These are phyloP conservation scores for Tetracladium setigerum DNA, from an alignment of 495 filamentous ascomycete genomes.

Conservation along the genomic window DNA sequence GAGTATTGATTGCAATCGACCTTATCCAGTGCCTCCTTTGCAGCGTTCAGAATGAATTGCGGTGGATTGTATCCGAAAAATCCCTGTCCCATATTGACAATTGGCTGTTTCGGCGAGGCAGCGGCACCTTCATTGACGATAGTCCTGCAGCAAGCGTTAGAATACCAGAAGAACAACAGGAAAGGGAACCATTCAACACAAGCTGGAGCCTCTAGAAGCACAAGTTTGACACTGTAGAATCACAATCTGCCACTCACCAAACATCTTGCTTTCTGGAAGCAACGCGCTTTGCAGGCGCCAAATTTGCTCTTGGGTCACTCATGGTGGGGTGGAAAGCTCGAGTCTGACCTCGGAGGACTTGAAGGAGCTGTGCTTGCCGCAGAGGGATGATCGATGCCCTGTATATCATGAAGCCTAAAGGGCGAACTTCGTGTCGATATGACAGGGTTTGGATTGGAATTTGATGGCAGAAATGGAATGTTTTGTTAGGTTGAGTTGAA, in stretches of 20 bases:
- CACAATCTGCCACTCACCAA: slow-evolving; percentile 49
- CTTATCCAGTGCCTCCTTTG: slow-evolving; percentile 79
- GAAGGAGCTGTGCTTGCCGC: too few species aligned
- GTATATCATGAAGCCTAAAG: slow-evolving; percentile 11
- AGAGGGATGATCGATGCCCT: not conserved
- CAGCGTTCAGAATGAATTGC: slow-evolving; percentile 81
- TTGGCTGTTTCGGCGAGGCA: slow-evolving; percentile 80
- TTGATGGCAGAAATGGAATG: too few species aligned
- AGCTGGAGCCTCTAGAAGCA: not conserved
- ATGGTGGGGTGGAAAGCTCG: slow-evolving; percentile 15
- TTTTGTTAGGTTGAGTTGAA: too few species aligned
- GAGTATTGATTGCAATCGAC: slow-evolving; percentile 99
- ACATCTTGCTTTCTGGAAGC: slow-evolving; percentile 85
- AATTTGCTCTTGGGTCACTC: slow-evolving; percentile 23
- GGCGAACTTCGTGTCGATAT: too few species aligned
- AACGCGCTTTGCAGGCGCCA: slow-evolving; percentile 70
- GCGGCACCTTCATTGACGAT: slow-evolving; percentile 89
- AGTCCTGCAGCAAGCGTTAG: slow-evolving; percentile 45
- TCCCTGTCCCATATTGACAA: slow-evolving; percentile 95
- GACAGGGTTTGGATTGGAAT: too few species aligned
- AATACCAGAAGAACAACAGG: not conserved
- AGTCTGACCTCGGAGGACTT: too few species aligned
- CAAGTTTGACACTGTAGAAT: not conserved
- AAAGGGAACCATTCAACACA: not conserved
- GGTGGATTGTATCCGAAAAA: slow-evolving; percentile 98